Evolutionary conservation across 208 protist genomes (phyloP), one percentile per base, ranked within the genome.

Genomic region (Trypanosomatidae sp.): DNA sequence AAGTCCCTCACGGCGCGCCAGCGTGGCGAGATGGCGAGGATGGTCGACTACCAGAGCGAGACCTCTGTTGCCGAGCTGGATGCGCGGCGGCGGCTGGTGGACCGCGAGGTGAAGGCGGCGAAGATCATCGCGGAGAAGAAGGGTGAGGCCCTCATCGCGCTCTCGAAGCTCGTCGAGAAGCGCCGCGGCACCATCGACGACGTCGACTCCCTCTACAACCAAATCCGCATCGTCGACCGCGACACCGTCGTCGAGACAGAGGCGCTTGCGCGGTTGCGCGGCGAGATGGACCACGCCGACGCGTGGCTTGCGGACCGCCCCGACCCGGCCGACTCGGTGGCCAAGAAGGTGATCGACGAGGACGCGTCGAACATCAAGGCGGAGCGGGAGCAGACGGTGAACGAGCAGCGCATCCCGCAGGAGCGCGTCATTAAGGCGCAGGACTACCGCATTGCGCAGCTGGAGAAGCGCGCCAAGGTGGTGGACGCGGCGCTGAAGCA

Each of bases 401-500:
- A 82, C 60, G 82, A 79, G 58, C 76, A 88, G 69, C 85, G 90
- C 66, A 84, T 84, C 53, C 83, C 84, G 22, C 89, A 94, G 72
- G 91, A 96, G 60, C 85, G 89, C 12, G 87, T 96, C n/a, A 84
- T 96, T 15, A 96, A 96, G 74, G 89, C 91, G 46, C 91, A 96
- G 76, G 89, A 96, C 47, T 94, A 91, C 69, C 91, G 91, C 53
- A 77, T 96, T 62, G 81, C 80, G 2, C 89, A 96, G 73, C 79
- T 96, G 44, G 89, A 93, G 53, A 80, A 76, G 64, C 87, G 91
- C 33, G 76, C 91, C 0, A 87, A 88, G 77, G 76, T 79, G 22
- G 83, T 94, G 47, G 80, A 96, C 5, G 73, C 71, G 69, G 83
- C 87, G 1, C 82, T 96, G 15, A 41, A 82, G 50, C 86, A 84